A percentile compares a stretch with the other conserved stretches of the same genome.
These are phyloP conservation scores for Discostella pseudostelligera DNA, from an alignment of 108 stramenopile species.

Conservation along the genomic window DNA sequence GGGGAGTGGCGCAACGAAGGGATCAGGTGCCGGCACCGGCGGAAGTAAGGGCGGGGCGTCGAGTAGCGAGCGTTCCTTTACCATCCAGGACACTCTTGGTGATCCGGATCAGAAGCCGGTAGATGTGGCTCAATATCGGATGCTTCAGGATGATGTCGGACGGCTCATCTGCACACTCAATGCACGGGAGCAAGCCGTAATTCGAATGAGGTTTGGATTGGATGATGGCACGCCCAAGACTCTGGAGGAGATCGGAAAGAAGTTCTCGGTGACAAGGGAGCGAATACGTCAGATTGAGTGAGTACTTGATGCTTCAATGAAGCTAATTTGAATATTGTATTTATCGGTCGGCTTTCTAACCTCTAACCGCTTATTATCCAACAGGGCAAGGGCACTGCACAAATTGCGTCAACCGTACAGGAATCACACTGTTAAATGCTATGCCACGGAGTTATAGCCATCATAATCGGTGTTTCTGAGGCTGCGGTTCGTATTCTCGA, in stretches of 20 bases:
- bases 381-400: slow-evolving; percentile 82
- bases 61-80: slow-evolving; percentile 55
- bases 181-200: slow-evolving; percentile 88
- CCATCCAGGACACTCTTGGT: slow-evolving; percentile 66
- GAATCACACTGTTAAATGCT: slow-evolving; percentile 87
- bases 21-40: slow-evolving; percentile 71
- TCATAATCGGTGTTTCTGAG: too few relatives aligned
- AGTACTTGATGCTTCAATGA: background rate
- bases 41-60: slow-evolving; percentile 48
- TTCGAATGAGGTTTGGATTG: slow-evolving; percentile 94
- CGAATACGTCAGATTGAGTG: slow-evolving; percentile 94
- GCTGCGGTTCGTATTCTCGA: background rate
- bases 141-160: slow-evolving; percentile 82
- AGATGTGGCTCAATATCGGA: slow-evolving; percentile 74
- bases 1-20: slow-evolving; percentile 67
- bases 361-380: background rate
- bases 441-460: slow-evolving; percentile 71
- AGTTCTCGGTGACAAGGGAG: slow-evolving; percentile 88
- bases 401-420: slow-evolving; percentile 93
- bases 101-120: slow-evolving; percentile 84
- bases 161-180: slow-evolving; percentile 87
- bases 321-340: background rate
- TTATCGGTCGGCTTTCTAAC: background rate
- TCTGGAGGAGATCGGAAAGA: slow-evolving; percentile 88
- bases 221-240: slow-evolving; percentile 91